Evolutionary conservation across 768 basidiomycete genomes (phyloP), one percentile per base, ranked within the genome.

Genomic region (Panus rudis): DNA sequence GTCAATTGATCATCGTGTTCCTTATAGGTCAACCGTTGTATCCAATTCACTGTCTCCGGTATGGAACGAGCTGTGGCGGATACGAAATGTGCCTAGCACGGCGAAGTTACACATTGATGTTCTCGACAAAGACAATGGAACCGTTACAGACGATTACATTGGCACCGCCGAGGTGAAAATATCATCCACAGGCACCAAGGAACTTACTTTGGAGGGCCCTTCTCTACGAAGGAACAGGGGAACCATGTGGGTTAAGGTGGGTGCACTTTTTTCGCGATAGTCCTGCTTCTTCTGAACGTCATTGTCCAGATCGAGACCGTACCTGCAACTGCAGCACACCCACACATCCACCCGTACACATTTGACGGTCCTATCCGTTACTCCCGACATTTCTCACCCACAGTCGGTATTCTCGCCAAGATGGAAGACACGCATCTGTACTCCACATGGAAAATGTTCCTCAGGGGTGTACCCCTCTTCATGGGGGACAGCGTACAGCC

Each of bases 301-400:
- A 21, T 16, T 20, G 20, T 30, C 16, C 48, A 85, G 83, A 78
- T 84, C 33, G 74, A 80, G 4, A 70, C 72, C 38, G 66, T 53
- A 4, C 73, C 74, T 3, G 68, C 79, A 0, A 52, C 52, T 3
- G 65, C 66, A 33, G 41, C 53, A 13, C 55, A 71, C 22, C 68
- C 74, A 0, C 49, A 58, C 25, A 43, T 56, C 20, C 66, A 66
- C 35, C 75, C 76, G 6, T 88, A 85, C 62, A 67, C 70, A 42
- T 89, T 87, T 61, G 76, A 81, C 49, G 84, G 86, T 0, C 85
- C 84, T 22, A 68, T 84, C 42, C 80, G 81, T 39, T 88, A 70
- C 60, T 79, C 84, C 11, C 67, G 74, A 4, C 84, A 89, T 55
- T 76, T 66, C 60, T 86, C 83, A 3, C 84, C 84, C 0, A 79